Base-by-base conservation (phyloP, 345 rosid species). In the Triadica sebifera region DNA sequence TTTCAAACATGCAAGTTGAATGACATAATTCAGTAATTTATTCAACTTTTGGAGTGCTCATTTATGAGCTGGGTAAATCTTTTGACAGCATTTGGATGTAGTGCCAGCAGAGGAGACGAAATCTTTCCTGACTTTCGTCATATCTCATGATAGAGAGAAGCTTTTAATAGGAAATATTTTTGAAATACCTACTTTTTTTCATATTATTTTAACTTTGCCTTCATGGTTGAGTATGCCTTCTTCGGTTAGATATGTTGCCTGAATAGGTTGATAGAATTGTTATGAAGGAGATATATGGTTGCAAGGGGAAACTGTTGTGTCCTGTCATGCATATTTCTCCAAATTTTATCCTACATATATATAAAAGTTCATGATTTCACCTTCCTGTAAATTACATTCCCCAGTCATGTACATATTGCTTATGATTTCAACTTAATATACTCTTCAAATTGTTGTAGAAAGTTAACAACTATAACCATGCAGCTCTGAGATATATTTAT, bases 101-200 rank as follows among this genome's bases (percentile, higher is more conserved):
- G 81, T 62, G 57, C 97, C 98, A 8, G 71, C 74, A 49, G 93
- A 92, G 81, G 95, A 94, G 85, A 87, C 77, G 62, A 89, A 74
- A 81, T 69, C 92, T 25, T 94, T 87, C 84, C 78, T 89, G 81
- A 91, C 97, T 39, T 94, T 82, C 53, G 91, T 94, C 75, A 91
- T 94, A 80, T 93, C 98, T 43, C 97, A 86, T 66, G 90, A 87
- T 46, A 84, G 84, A 80, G 98, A 92, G 84, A 80, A 78, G 67
- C 85, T 81, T 73, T 61, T 94, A 81, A 87, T 84, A 2, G 97
- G 88, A 84, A 88, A 74, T 68, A 71, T 47, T 56, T 70, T 45
- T 49, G 65, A 45, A 61, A 59, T 57, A 65, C 38, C 29, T 49
- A 62, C 65, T 29, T 3, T 65, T 63, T 52, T 13, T 17, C 12